Evolutionary conservation across 2,329 filamentous ascomycete species (phyloP).

Genomic region (Pseudogymnoascus sp.): DNA sequence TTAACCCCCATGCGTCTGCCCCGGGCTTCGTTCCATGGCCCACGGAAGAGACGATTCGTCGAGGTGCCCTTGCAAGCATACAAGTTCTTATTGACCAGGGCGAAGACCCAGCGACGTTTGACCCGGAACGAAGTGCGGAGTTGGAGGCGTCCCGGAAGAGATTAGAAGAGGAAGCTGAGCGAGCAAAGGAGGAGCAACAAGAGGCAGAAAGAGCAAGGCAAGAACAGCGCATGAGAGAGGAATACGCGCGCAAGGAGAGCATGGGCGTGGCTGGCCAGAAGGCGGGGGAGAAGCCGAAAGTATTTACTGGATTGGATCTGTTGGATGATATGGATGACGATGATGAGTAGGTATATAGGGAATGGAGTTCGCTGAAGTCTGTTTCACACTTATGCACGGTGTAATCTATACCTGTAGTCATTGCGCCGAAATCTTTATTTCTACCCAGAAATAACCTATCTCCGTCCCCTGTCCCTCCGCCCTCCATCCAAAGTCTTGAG

Average conservation of each 20-base stretch:
- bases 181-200: constrained; percentile 13
- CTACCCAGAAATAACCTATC: neutral
- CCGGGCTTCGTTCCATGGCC: constrained; percentile 72
- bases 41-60: constrained; percentile 58
- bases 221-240: constrained; percentile 25
- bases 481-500: constrained; percentile 44
- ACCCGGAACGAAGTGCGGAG: constrained; percentile 40
- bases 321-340: constrained; percentile 37
- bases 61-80: constrained; percentile 57
- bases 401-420: neutral
- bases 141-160: constrained; percentile 29
- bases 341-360: constrained; percentile 20
- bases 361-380: too few species aligned
- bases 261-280: constrained; percentile 23
- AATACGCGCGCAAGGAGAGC: constrained; percentile 18
- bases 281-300: constrained; percentile 32
- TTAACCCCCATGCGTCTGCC: constrained; percentile 48
- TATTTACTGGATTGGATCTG: constrained; percentile 32
- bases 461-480: constrained; percentile 32
- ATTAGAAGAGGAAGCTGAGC: constrained; percentile 27
- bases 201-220: constrained; percentile 28
- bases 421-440: neutral
- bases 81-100: constrained; percentile 56
- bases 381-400: too few species aligned
- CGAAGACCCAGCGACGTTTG: constrained; percentile 52